Evolutionary conservation across 768 basidiomycete genomes (phyloP), one percentile per base, ranked within the genome.

Genomic region (Psilocybe subaeruginosa): DNA sequence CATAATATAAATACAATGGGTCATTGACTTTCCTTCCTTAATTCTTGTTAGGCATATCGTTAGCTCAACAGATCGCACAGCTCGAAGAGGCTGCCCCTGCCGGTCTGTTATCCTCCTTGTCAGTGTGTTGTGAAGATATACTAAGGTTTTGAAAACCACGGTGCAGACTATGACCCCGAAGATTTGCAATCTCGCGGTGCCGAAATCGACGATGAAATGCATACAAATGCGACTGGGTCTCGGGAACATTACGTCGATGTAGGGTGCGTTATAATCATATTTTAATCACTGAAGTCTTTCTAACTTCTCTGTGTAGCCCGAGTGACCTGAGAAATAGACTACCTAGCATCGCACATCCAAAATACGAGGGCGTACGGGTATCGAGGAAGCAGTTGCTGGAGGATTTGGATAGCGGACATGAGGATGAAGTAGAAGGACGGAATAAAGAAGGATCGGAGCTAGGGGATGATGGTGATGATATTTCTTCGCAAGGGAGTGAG

Each of bases 191-290:
- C 83, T 50, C 78, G 80, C 61, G 83, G 78, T 33, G 70, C 74
- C 17, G 79, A 84, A 66, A 73, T 76, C 50, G 78, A 83, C 41
- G 77, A 80, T 62, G 74, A 71, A 17, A 69, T 69, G 52, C 64
- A 63, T 47, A 70, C 56, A 35, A 72, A 82, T 46, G 63, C 73
- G 39, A 72, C 67, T 41, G 78, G 75, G 9, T 68, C 78, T 0
- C 80, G 89, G 67, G 88, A 89, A 66, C 95, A 97, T 74, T 97
- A 97, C 73, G 69, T 93, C 46, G 87, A 91, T 67, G 92, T 96
- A 41, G 92, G 92, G 92, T 94, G 72, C 62, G 85, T 76, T 51
- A 35, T 54, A 12, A 50, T 30, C 5, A 17, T 23, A 63, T 23
- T 58, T 51, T 48, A 30, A 14, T 56, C 4, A 33, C 16, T 7